These are phyloP conservation scores for Davidsoniella neocaledoniae DNA, from an alignment of 2,329 filamentous ascomycete genomes.

Conservation along the genomic window DNA sequence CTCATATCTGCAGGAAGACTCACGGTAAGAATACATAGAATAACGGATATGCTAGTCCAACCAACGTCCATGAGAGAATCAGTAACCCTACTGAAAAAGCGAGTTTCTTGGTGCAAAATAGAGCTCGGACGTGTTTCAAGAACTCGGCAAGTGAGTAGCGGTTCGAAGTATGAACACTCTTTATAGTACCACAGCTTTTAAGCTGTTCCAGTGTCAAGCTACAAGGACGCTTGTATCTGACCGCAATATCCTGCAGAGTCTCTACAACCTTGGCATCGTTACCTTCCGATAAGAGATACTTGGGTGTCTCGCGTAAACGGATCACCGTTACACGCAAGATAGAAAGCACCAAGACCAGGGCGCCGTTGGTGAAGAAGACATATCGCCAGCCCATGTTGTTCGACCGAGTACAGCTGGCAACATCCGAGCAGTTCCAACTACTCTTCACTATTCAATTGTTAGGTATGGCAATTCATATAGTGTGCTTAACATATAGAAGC, in stretches of 20 bases:
- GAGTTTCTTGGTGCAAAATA: conserved; percentile 46
- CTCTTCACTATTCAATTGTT: conserved; percentile 17
- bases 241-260: conserved; percentile 29
- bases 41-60: conserved; percentile 56
- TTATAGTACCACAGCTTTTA: conserved; percentile 26
- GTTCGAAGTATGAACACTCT: conserved; percentile 20
- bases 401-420: conserved; percentile 21
- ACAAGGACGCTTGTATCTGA: conserved; percentile 21
- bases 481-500: neutral
- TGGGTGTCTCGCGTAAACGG: conserved; percentile 30
- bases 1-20: conserved; percentile 13
- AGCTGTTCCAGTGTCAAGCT: conserved; percentile 24
- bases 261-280: conserved; percentile 30
- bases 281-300: conserved; percentile 28
- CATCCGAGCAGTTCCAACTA: conserved; percentile 24
- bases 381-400: conserved; percentile 36
- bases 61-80: conserved; percentile 52
- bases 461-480: neutral
- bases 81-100: conserved; percentile 45
- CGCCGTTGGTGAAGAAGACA: conserved; percentile 28
- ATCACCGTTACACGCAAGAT: conserved; percentile 30
- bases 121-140: conserved; percentile 40
- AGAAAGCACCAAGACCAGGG: conserved; percentile 26
- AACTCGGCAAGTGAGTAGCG: conserved; percentile 20
- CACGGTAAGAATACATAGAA: conserved; percentile 59